These are phyloP conservation scores for Casuarina equisetifolia DNA, from an alignment of 306 rosid genomes.

Conservation along the genomic window DNA sequence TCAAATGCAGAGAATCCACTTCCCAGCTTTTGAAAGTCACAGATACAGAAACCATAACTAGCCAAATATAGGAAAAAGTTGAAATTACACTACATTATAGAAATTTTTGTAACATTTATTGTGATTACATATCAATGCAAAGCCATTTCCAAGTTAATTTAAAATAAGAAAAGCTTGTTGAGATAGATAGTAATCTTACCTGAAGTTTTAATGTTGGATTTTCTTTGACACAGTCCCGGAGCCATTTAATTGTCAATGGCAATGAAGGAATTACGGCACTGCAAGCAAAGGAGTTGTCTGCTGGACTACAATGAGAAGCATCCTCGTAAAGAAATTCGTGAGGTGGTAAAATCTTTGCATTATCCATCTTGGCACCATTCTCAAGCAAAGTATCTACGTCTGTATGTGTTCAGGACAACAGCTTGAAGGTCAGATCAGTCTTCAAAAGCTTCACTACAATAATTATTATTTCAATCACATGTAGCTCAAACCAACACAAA, in stretches of 20 bases:
- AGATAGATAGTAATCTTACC: constrained; percentile 25
- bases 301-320: constrained; percentile 31
- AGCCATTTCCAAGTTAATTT: not conserved
- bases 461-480: not conserved
- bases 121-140: not conserved
- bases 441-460: not conserved
- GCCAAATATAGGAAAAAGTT: not conserved
- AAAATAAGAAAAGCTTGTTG: not conserved
- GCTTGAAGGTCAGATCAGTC: constrained; percentile 15
- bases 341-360: constrained; percentile 38
- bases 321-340: constrained; percentile 48
- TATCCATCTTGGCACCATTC: constrained; percentile 35
- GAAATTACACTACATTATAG: not conserved
- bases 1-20: not conserved
- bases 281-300: constrained; percentile 26
- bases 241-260: constrained; percentile 69
- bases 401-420: constrained; percentile 36
- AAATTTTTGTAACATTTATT: not conserved
- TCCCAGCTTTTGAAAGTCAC: not conserved
- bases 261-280: constrained; percentile 77
- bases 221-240: constrained; percentile 62
- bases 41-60: not conserved
- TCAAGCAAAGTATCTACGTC: constrained; percentile 34
- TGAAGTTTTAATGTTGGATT: constrained; percentile 64
- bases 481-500: not conserved